A percentile compares a stretch with the other conserved stretches of the same genome.
Evolutionary conservation across 306 rosid genomes (phyloP).

Genomic region (Cucurbita ficifolia): DNA sequence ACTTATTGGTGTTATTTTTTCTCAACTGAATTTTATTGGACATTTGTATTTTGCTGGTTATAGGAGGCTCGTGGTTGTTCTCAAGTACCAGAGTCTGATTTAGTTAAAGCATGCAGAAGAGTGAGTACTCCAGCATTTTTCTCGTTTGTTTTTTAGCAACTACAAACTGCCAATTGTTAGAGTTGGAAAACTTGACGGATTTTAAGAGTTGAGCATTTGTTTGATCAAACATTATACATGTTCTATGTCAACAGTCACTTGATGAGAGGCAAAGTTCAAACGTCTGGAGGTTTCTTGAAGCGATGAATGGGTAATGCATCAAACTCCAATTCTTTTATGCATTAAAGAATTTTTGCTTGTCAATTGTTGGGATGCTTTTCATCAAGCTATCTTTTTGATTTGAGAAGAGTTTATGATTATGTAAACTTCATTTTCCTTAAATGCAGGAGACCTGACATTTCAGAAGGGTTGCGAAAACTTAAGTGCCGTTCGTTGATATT

Average conservation of each 20-base stretch:
- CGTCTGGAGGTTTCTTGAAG: constrained; percentile 89
- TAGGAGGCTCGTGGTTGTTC: constrained; percentile 71
- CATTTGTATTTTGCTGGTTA: constrained; percentile 10
- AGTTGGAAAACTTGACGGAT: background rate
- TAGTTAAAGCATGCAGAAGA: constrained; percentile 81
- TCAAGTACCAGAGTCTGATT: constrained; percentile 56
- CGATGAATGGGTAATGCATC: constrained; percentile 53
- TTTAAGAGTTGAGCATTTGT: background rate
- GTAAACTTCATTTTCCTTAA: background rate
- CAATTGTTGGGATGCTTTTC: background rate
- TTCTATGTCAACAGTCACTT: constrained; percentile 45
- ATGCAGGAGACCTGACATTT: constrained; percentile 68
- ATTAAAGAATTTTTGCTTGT: background rate
- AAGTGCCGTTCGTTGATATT: constrained; percentile 82
- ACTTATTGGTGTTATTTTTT: background rate
- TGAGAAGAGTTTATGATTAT: background rate
- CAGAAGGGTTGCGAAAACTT: constrained; percentile 58
- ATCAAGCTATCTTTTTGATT: background rate
- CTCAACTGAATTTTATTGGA: constrained; percentile 7
- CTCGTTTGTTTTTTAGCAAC: background rate
- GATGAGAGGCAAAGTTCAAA: constrained; percentile 74
- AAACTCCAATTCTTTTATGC: background rate
- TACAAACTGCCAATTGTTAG: background rate
- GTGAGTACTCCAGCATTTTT: constrained; percentile 30
- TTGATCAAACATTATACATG: constrained; percentile 2